Percentiles rank a stretch among this genome's conserved stretches.
phyloP scores from a whole-genome alignment of 2,329 filamentous ascomycete genomes.

The Exophiala xenobiotica region DNA sequence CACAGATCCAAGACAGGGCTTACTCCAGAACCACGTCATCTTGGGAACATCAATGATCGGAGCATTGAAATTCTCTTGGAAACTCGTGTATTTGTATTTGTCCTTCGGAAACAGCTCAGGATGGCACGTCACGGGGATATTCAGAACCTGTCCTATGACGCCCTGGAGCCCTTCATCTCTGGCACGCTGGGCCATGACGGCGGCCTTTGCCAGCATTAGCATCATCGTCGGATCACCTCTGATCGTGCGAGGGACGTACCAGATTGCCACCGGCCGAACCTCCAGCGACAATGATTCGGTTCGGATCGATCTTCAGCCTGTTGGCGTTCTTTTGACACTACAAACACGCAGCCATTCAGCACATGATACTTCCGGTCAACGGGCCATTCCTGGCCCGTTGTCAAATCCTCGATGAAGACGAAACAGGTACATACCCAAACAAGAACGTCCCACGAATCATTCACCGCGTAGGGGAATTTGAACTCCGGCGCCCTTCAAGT shows the following conservation, averaged over 20 bases:
- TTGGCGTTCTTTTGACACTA: background rate
- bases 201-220: background rate
- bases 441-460: constrained; percentile 30
- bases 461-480: constrained; percentile 27
- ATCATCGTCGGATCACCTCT: background rate
- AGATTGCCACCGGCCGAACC: background rate
- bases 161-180: background rate
- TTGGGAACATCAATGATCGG: background rate
- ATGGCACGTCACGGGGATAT: constrained; percentile 1
- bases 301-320: background rate
- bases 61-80: background rate
- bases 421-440: constrained; percentile 1
- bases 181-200: background rate
- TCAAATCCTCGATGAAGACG: background rate
- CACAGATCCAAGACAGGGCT: background rate
- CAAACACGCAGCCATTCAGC: background rate
- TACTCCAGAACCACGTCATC: constrained; percentile 4
- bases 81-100: background rate
- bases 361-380: background rate
- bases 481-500: constrained; percentile 30
- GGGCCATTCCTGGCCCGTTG: background rate
- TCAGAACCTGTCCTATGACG: background rate
- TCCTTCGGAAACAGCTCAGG: background rate
- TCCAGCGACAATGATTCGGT: background rate
- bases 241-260: background rate